Base-by-base conservation (phyloP, 345 rosid species). In the Linum tenue region DNA sequence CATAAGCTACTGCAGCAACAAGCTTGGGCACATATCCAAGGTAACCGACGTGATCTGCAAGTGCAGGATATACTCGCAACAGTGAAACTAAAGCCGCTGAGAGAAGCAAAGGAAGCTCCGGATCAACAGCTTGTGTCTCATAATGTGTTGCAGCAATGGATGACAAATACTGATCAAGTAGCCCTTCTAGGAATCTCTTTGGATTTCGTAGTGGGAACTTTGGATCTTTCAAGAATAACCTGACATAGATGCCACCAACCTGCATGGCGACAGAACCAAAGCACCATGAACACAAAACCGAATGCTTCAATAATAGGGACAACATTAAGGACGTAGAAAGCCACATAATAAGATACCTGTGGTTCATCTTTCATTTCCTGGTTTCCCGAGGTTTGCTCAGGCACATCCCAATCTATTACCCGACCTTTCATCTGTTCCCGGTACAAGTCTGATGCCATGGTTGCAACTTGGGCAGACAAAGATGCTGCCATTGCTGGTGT, bases 401-500 rank as follows among this genome's bases (percentile, higher is more conserved):
- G 95, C 44, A 88, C 92, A 84, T 94, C 96, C 99, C 97, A 90
- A 74, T 94, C 99, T 74, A 88, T 72, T 63, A 90, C 83, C 67
- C 76, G 85, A n/a, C 99, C 99, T 75, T 88, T 88, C 85, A 83
- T 88, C 74, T 94, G 99, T 73, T 88, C 99, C 39, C 85, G 92
- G 74, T 83, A 84, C 71, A 94, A 80, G 42, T 90, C 96, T 56
- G 99, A 84, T 63, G 92, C 95, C 96, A 94, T 90, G 55, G 99
- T 88, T 7, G 92, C 84, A 73, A 94, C 81, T 75, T 94, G 97
- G 51, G 97, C 99, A 64, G 99, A 85, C 72, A 90, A 81, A 70
- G 97, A 94, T 78, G 99, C 84, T 42, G 97, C 96, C 97, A 94
- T 94, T 56, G 97, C 99, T 55, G 97, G 95, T 69, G 99, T 94